Conservation (phyloP, 768 basidiomycete genomes). For the Hortiboletus campestris region DNA sequence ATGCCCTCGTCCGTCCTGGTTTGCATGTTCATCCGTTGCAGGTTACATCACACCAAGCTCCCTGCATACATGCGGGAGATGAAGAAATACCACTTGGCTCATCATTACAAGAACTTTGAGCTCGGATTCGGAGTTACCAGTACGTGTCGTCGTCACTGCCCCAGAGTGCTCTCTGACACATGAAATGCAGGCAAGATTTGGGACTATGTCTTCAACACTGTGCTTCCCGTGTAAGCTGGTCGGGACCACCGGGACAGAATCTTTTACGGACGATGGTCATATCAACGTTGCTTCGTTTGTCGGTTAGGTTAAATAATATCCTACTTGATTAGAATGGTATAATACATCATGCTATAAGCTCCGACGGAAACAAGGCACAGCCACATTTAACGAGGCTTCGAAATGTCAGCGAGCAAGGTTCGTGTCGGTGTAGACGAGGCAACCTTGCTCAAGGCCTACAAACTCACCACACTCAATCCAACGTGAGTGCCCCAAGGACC, state of each 20-base stretch:
- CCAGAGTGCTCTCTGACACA: conserved; percentile 1
- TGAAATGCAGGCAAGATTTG: conserved; percentile 76
- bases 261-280: background rate
- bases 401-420: conserved; percentile 43
- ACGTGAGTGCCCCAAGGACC: conserved; percentile 45
- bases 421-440: conserved; percentile 79
- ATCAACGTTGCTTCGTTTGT: conserved; percentile 9
- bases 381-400: conserved; percentile 8
- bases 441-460: conserved; percentile 83
- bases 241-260: background rate
- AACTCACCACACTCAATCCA: conserved; percentile 73
- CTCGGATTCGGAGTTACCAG: conserved; percentile 97
- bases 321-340: background rate
- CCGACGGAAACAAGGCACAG: background rate
- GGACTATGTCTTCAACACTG: conserved; percentile 90
- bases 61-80: conserved; percentile 85
- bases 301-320: conserved; percentile 4
- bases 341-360: background rate
- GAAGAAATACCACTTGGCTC: conserved; percentile 97
- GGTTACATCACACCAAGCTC: conserved; percentile 82
- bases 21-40: conserved; percentile 23
- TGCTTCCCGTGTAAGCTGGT: conserved; percentile 52
- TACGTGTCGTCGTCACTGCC: conserved; percentile 32
- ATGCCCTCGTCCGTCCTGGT: background rate
- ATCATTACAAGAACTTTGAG: conserved; percentile 98